Base-by-base conservation (phyloP, 2,329 filamentous ascomycete species). In the Harringtonia aguacate region DNA sequence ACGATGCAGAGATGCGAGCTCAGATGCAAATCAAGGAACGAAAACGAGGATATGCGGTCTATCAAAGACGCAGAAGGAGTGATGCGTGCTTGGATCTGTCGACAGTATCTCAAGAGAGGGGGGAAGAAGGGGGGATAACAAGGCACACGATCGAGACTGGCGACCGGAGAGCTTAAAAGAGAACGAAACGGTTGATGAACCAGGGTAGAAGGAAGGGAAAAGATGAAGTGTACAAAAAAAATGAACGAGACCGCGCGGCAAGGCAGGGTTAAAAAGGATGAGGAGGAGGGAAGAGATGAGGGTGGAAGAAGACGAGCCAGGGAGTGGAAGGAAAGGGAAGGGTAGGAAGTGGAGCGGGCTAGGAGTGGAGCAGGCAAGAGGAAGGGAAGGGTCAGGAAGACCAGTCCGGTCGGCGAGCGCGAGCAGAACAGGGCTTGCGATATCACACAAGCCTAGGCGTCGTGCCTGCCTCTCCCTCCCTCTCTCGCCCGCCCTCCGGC, bases 21-120 rank as follows among this genome's bases (percentile, higher is more conserved):
- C 3, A 33, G 17, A 14, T 33, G 30, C 17, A 33, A 39, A 49
- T 48, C 41, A 48, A 39, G 41, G 33, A 41, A 44, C 18, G 34
- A 39, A 21, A 37, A 33, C 51, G 46, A 48, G 43, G 47, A 52
- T 41, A 55, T 53, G 63, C 62, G 49, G 62, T 72, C 70, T 73
- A 54, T 73, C 69, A 72, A 73, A 73, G 70, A 72, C 65, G 62
- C 66, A 58, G 56, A 62, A 62, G 50, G 59, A 59, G 58, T 65
- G 60, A 62, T 64, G 59, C 56, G 56, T 55, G 44, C 48, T 53
- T 54, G 51, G 52, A 49, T 38, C 50, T 53, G 48, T 53, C 49
- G 52, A 51, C 48, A 50, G 41, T 28, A 27, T 41, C 30, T 39
- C 6, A 15, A 40, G 35, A 38, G 9, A 36, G n/a, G 28, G 39